Evolutionary conservation across 495 filamentous ascomycete species (phyloP).

Genomic region (Umbilicaria muhlenbergii): DNA sequence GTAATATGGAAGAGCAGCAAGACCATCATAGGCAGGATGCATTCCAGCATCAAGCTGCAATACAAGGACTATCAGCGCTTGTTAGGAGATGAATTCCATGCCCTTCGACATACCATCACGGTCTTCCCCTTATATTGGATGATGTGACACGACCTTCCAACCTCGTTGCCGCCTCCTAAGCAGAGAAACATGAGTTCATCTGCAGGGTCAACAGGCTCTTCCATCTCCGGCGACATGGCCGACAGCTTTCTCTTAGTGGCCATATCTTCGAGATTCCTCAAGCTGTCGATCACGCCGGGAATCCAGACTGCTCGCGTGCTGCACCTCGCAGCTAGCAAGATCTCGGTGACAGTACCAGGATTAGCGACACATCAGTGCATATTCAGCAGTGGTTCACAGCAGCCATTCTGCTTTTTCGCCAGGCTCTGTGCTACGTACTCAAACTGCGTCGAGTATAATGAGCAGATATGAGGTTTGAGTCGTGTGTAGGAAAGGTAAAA

Average conservation of each 20-base stretch:
- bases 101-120: constrained; percentile 62
- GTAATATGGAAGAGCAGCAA: constrained; percentile 88
- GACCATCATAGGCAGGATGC: constrained; percentile 92
- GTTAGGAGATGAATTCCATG: background rate
- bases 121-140: constrained; percentile 98
- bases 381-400: no score
- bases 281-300: no score
- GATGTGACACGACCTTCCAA: constrained; percentile 93
- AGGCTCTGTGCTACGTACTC: no score
- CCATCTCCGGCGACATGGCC: constrained; percentile 38
- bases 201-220: constrained; percentile 57
- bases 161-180: constrained; percentile 90
- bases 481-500: no score
- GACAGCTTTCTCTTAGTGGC: constrained; percentile 62
- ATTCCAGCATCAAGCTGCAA: constrained; percentile 84
- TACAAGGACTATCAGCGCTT: constrained; percentile 10
- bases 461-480: no score
- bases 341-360: no score
- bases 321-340: no score
- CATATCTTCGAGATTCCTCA: constrained; percentile 26
- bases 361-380: no score
- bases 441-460: no score
- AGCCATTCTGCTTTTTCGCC: no score
- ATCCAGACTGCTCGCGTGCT: no score
- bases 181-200: constrained; percentile 90